A percentile compares a stretch with the other conserved stretches of the same genome.
Conservation (phyloP, 139 green algal genomes). For the Nannochloris sp. region DNA sequence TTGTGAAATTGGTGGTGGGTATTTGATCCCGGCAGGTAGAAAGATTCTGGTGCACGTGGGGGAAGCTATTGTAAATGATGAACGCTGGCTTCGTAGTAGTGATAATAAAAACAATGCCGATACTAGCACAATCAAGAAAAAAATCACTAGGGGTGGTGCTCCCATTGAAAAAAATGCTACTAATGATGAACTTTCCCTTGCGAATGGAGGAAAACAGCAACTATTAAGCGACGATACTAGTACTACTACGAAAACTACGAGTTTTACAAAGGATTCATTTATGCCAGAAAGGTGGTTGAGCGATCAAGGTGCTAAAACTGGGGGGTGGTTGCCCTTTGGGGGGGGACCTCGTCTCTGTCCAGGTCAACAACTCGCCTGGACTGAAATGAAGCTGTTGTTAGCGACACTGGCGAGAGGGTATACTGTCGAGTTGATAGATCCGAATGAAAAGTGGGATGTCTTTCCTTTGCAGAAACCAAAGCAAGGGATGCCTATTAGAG, state of each 20-base stretch:
- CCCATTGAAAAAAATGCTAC: too few relatives aligned
- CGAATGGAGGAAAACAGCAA: background rate
- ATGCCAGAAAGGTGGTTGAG: slow-evolving; percentile 22
- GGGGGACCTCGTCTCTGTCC: slow-evolving; percentile 11
- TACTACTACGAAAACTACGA: background rate
- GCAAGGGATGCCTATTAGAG: slow-evolving; percentile 5
- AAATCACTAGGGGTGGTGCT: background rate
- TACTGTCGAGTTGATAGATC: background rate
- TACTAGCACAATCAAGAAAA: too few relatives aligned
- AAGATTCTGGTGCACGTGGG: slow-evolving; percentile 1
- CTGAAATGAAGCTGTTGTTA: slow-evolving; percentile 17
- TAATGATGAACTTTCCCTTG: too few relatives aligned
- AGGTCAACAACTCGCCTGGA: slow-evolving; percentile 8
- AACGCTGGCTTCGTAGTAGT: background rate
- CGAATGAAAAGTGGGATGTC: background rate
- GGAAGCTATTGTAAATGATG: slow-evolving; percentile 4
- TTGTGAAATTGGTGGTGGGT: slow-evolving; percentile 13
- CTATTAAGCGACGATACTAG: background rate
- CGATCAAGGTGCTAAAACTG: background rate
- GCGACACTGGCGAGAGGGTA: background rate
- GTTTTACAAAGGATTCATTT: slow-evolving; percentile 7
- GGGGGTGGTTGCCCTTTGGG: slow-evolving; percentile 19
- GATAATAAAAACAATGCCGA: background rate
- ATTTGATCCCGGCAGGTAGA: slow-evolving; percentile 2
- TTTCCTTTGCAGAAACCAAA: background rate